Evolutionary conservation across 2,329 filamentous ascomycete genomes (phyloP).

Genomic region (Emericellopsis cladophorae): DNA sequence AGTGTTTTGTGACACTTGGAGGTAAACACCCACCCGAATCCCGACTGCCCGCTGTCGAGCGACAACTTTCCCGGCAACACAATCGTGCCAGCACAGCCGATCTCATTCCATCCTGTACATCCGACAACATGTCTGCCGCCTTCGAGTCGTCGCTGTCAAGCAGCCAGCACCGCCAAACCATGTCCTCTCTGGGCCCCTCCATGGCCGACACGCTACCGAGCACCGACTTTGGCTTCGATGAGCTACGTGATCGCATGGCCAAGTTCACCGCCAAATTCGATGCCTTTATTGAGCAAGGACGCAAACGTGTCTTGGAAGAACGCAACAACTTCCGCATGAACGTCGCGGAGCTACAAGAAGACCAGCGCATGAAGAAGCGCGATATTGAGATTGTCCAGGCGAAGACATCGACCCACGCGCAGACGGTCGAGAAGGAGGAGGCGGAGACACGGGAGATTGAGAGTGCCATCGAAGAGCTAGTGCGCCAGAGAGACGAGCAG

Average conservation of each 20-base stretch:
- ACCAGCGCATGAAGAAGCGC: constrained; percentile 78
- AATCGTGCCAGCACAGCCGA: too few relatives aligned
- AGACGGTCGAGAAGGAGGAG: constrained; percentile 64
- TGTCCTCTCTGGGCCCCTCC: constrained; percentile 46
- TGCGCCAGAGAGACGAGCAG: constrained; percentile 47
- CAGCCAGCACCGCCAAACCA: constrained; percentile 44
- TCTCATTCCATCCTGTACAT: too few relatives aligned
- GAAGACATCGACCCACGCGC: constrained; percentile 57
- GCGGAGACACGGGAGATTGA: constrained; percentile 69
- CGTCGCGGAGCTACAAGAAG: constrained; percentile 82
- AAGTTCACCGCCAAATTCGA: constrained; percentile 88
- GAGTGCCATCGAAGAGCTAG: constrained; percentile 43
- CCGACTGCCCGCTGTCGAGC: neutral
- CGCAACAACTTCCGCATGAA: constrained; percentile 89
- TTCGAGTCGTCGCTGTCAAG: constrained; percentile 61
- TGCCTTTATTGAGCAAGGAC: constrained; percentile 81
- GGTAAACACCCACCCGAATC: neutral
- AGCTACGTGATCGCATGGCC: constrained; percentile 87
- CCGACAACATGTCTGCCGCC: constrained; percentile 35
- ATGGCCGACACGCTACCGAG: constrained; percentile 71
- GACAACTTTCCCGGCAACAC: too few relatives aligned
- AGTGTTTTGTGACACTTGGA: neutral
- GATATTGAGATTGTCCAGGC: constrained; percentile 73
- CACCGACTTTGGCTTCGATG: constrained; percentile 93
- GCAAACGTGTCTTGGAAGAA: constrained; percentile 83